Percentiles rank a stretch among this genome's conserved stretches.
Conservation (phyloP, 176 grass and related monocot species). For the Oryza brachyantha region DNA sequence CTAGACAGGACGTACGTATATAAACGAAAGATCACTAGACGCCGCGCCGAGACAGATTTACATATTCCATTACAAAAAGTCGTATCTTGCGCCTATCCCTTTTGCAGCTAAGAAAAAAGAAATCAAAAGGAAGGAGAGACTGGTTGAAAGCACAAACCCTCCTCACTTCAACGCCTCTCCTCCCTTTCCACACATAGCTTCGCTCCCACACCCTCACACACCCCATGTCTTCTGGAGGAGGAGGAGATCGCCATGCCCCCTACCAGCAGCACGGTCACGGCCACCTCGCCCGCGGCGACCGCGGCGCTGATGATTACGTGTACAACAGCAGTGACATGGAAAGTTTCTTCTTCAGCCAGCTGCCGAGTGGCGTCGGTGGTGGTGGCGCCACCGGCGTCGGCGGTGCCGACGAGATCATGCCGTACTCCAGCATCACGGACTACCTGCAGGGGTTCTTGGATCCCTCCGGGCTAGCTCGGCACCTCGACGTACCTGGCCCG, state of each 20-base stretch:
- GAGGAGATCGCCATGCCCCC: slow-evolving; percentile 33
- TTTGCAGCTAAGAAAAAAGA: slow-evolving; percentile 1
- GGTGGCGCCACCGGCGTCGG: neutral
- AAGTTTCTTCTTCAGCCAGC: slow-evolving; percentile 51
- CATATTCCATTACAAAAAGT: slow-evolving; percentile 38
- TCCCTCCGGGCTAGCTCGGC: slow-evolving; percentile 25
- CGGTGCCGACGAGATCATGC: slow-evolving; percentile 35
- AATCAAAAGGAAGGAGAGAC: slow-evolving; percentile 32
- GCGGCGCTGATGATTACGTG: slow-evolving; percentile 31
- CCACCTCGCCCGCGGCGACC: neutral
- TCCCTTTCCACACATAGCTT: slow-evolving; percentile 45
- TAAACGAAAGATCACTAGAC: slow-evolving; percentile 19
- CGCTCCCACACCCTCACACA: neutral
- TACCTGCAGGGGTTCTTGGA: slow-evolving; percentile 54
- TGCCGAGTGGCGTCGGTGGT: neutral
- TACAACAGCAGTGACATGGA: slow-evolving; percentile 43
- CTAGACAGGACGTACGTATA: neutral
- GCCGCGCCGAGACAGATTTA: slow-evolving; percentile 30
- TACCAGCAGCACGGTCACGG: slow-evolving; percentile 30
- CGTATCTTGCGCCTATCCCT: slow-evolving; percentile 46
- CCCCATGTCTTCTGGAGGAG: slow-evolving; percentile 55
- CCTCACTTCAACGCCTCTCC: slow-evolving; percentile 38
- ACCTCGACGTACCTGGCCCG: slow-evolving; percentile 18
- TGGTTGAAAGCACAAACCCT: slow-evolving; percentile 38
- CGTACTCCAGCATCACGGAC: slow-evolving; percentile 41